phyloP scores from a whole-genome alignment of 257 asterid species.

The Scutellaria barbata region DNA sequence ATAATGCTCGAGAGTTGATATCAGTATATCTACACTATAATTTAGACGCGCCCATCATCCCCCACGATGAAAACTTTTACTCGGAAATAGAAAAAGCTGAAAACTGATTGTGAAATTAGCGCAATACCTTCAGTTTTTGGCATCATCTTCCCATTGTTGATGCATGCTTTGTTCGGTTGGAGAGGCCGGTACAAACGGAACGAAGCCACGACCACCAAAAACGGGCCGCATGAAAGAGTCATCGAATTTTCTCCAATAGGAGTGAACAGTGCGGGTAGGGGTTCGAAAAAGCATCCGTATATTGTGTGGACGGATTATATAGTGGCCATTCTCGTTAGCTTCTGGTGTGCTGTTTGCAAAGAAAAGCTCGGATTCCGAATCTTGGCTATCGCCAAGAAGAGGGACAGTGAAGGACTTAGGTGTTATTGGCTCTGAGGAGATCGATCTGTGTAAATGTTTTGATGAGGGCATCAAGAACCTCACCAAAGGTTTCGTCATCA shows the following conservation, averaged over 20 bases:
- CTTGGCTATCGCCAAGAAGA: slow-evolving; percentile 55
- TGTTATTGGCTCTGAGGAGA: slow-evolving; percentile 70
- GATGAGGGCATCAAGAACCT: slow-evolving; percentile 67
- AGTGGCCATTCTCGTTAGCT: slow-evolving; percentile 34
- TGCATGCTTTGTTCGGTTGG: slow-evolving; percentile 53
- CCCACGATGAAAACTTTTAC: background rate
- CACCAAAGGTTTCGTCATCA: slow-evolving; percentile 81
- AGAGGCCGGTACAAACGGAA: slow-evolving; percentile 59
- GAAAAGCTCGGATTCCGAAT: slow-evolving; percentile 50
- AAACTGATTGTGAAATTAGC: slow-evolving; percentile 8
- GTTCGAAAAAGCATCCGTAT: slow-evolving; percentile 71
- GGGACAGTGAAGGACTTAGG: slow-evolving; percentile 78
- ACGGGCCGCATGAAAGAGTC: slow-evolving; percentile 70
- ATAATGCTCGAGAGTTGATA: slow-evolving; percentile 22
- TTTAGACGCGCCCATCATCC: slow-evolving; percentile 5
- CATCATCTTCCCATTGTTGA: slow-evolving; percentile 44
- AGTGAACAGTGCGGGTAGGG: slow-evolving; percentile 83
- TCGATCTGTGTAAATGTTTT: slow-evolving; percentile 49
- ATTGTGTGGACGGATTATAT: slow-evolving; percentile 62
- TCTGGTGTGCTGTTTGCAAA: slow-evolving; percentile 42
- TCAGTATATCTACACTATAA: slow-evolving; percentile 20
- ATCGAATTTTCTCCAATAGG: slow-evolving; percentile 71
- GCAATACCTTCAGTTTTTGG: slow-evolving; percentile 19
- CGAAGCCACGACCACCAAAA: slow-evolving; percentile 76
- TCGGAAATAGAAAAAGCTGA: background rate